Conservation (phyloP, 1,284 basidiomycete species). For the Amylostereum chailletii region DNA sequence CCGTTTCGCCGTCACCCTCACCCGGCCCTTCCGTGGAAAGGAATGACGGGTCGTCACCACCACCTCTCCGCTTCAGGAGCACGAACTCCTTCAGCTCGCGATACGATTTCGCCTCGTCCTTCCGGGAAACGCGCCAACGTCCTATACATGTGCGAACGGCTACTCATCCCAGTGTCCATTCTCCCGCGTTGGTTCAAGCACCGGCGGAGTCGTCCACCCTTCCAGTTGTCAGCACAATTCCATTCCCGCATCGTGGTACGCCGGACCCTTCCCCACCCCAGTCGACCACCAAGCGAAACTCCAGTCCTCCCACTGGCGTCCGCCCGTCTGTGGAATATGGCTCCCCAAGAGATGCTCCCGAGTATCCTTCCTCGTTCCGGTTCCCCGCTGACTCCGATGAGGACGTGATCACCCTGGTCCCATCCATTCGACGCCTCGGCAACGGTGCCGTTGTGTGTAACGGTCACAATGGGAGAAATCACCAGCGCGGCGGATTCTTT, state of each 20-base stretch:
- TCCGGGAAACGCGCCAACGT: constrained; percentile 31
- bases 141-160: constrained; percentile 20
- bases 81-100: constrained; percentile 34
- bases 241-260: no score
- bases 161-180: no score
- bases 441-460: not conserved
- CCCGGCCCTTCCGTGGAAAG: constrained; percentile 6
- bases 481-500: constrained; percentile 19
- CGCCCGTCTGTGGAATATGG: no score
- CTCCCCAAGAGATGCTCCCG: not conserved
- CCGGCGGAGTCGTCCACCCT: no score
- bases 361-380: not conserved
- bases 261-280: no score
- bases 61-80: constrained; percentile 18
- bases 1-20: constrained; percentile 6
- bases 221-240: no score
- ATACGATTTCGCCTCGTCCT: constrained; percentile 47
- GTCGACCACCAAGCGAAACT: no score
- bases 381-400: constrained; percentile 9
- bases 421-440: constrained; percentile 2
- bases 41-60: constrained; percentile 5
- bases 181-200: no score
- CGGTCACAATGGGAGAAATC: constrained; percentile 8
- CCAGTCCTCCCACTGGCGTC: no score
- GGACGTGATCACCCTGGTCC: constrained; percentile 6